Evolutionary conservation across 495 filamentous ascomycete genomes (phyloP), one percentile per base, ranked within the genome.

Genomic region (Oidiodendron maius): DNA sequence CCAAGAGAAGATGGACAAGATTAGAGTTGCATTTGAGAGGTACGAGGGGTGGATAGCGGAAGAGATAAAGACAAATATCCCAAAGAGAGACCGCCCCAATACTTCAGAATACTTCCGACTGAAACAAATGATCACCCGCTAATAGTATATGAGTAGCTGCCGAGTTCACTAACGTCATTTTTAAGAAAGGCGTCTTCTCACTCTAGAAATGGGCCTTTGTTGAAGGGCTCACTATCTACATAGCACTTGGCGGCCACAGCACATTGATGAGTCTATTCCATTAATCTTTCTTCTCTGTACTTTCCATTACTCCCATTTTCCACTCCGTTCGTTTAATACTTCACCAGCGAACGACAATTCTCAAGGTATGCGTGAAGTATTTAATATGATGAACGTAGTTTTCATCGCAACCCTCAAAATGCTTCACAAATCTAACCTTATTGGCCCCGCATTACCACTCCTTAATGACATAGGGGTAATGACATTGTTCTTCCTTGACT

Each of bases 101-200:
- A n/a, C n/a, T n/a, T n/a, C n/a, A n/a, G n/a, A n/a, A n/a, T n/a
- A n/a, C n/a, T n/a, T n/a, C n/a, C n/a, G n/a, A n/a, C n/a, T n/a
- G n/a, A n/a, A n/a, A n/a, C 11, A 23, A 24, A 30, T 39, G 5
- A 17, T 10, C 16, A 39, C 18, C 6, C 15, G 6, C 11, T 17
- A n/a, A 39, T n/a, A 6, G 11, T 47, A 6, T 16, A 9, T 11
- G 1, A 13, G 21, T 16, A 47, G 44, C 30, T 0, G 35, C 67
- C 6, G 68, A 67, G 39, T 71, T 67, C 42, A 44, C 59, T n/a
- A 62, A 66, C 42, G 57, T 55, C 4, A 24, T 51, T 13, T 50
- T 50, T 28, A 58, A 55, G 16, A 55, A 67, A 22, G 61, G 57
- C 53, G 58, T 63, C 16, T 55, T 62, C 38, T 54, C 65, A 26